These are phyloP conservation scores for Dysphania ambrosioides DNA, from an alignment of 148 eudicot species.

Conservation along the genomic window DNA sequence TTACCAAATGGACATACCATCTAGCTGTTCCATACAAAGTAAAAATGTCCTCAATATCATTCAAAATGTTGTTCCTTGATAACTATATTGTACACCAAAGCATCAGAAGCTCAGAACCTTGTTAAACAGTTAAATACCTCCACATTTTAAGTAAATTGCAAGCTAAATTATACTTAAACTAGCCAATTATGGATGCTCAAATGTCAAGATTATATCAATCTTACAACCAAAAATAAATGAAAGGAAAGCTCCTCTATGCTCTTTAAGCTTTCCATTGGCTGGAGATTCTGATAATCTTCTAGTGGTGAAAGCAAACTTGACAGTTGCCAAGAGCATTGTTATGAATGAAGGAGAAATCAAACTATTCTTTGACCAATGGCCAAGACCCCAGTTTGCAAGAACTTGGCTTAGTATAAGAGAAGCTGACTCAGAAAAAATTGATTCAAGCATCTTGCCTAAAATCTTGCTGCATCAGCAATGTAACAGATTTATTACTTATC, in stretches of 20 bases:
- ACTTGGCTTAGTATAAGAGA: conserved; percentile 69
- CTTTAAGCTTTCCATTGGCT: conserved; percentile 37
- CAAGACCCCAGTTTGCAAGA: conserved; percentile 63
- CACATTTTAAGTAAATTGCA: neutral
- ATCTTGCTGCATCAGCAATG: conserved; percentile 56
- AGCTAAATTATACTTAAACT: neutral
- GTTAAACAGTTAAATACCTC: neutral
- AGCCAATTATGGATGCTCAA: conserved; percentile 2
- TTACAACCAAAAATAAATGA: conserved; percentile 52
- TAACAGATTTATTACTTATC: neutral
- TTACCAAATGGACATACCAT: neutral
- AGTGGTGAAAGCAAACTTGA: conserved; percentile 39
- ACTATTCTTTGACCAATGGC: conserved; percentile 33
- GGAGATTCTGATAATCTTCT: conserved; percentile 55
- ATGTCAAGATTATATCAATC: neutral
- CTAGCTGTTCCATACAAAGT: neutral
- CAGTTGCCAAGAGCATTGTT: conserved; percentile 49
- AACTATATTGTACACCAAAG: neutral
- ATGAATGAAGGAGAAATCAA: conserved; percentile 45
- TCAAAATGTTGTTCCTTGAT: neutral
- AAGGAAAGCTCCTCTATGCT: conserved; percentile 48
- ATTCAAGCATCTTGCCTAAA: conserved; percentile 79
- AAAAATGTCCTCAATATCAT: neutral
- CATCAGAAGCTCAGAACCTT: neutral
- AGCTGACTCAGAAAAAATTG: conserved; percentile 70